Evolutionary conservation across 305 asterid species (phyloP).

Genomic region (Petunia hybrid): DNA sequence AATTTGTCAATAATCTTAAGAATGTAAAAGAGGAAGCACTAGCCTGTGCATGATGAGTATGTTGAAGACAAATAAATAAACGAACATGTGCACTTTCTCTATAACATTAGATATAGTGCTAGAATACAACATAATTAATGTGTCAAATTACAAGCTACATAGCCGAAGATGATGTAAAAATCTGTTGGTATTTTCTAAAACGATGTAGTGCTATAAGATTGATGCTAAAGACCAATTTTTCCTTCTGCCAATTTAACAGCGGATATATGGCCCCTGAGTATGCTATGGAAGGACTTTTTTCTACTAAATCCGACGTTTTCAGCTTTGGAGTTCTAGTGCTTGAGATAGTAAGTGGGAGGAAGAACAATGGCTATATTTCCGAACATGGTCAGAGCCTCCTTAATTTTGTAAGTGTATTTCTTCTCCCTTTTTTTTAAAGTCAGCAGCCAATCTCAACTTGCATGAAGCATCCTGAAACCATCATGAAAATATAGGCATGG

Average conservation of each 20-base stretch:
- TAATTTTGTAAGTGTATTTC: neutral
- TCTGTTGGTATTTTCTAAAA: neutral
- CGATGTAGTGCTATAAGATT: neutral
- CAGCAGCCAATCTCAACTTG: neutral
- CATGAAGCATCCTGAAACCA: neutral
- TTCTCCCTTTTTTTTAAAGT: neutral
- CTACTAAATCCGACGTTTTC: conserved; percentile 29
- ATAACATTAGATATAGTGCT: neutral
- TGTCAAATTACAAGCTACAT: neutral
- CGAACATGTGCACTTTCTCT: neutral
- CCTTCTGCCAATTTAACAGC: neutral
- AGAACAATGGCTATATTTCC: neutral
- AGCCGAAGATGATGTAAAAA: neutral
- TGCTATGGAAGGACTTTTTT: conserved; percentile 29
- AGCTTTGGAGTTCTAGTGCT: conserved; percentile 32
- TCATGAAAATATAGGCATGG: conserved; percentile 21
- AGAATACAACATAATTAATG: neutral
- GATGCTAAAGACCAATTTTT: neutral
- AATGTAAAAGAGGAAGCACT: neutral
- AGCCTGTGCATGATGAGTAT: neutral
- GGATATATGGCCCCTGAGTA: conserved; percentile 29
- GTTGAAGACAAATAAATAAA: neutral
- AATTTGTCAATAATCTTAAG: neutral
- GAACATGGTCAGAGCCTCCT: conserved; percentile 21
- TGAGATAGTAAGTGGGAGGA: conserved; percentile 23